These are phyloP conservation scores for Aquilaria yunnanensis DNA, from an alignment of 345 rosid genomes.

Conservation along the genomic window DNA sequence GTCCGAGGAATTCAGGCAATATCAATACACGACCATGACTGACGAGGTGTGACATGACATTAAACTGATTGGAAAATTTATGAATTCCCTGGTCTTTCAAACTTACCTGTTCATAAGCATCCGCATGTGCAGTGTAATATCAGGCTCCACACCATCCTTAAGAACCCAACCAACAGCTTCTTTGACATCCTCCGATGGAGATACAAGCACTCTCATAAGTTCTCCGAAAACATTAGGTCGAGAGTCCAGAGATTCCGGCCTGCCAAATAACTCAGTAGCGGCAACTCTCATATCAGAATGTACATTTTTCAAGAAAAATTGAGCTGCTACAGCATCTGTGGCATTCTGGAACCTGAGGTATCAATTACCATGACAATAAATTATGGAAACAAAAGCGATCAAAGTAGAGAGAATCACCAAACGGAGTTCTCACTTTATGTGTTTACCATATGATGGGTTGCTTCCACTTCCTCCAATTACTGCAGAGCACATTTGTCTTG, in stretches of 20 bases:
- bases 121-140: conserved; percentile 73
- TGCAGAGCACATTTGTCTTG: conserved; percentile 68
- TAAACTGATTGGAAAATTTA: neutral
- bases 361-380: neutral
- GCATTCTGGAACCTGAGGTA: conserved; percentile 76
- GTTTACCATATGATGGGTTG: conserved; percentile 83
- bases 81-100: too few relatives aligned
- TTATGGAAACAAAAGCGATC: too few relatives aligned
- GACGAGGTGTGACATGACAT: neutral
- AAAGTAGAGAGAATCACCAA: too few relatives aligned
- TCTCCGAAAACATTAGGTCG: conserved; percentile 84
- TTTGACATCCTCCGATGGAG: conserved; percentile 64
- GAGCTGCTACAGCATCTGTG: conserved; percentile 80
- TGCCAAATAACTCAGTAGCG: conserved; percentile 62
- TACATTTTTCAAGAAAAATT: conserved; percentile 78
- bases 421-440: conserved; percentile 5
- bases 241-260: conserved; percentile 36
- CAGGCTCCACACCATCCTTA: conserved; percentile 53
- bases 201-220: conserved; percentile 63
- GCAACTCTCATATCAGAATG: conserved; percentile 66
- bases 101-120: conserved; percentile 77
- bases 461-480: conserved; percentile 89
- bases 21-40: too few relatives aligned
- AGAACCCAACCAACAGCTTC: conserved; percentile 73
- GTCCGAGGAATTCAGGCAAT: too few relatives aligned